Percentiles rank a stretch among this genome's conserved stretches.
These are phyloP conservation scores for Telfairia occidentalis DNA, from an alignment of 331 rosid species.

Conservation along the genomic window DNA sequence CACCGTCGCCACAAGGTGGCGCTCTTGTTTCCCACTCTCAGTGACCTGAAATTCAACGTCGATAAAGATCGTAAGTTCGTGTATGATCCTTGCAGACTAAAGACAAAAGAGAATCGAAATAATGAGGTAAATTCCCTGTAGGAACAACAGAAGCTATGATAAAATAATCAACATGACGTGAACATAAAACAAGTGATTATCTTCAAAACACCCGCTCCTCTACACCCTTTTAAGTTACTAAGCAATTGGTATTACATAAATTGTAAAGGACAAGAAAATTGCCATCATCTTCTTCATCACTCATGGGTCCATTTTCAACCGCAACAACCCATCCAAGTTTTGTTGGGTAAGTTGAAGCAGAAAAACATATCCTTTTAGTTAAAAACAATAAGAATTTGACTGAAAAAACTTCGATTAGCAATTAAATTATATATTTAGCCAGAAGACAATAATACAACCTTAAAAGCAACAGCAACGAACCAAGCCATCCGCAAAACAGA, in stretches of 20 bases:
- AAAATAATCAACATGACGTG: neutral
- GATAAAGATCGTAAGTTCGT: neutral
- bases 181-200: neutral
- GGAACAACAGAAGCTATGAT: neutral
- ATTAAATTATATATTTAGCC: neutral
- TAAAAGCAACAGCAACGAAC: neutral
- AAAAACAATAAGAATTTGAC: neutral
- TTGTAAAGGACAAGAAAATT: no score
- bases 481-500: neutral
- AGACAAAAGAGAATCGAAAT: neutral
- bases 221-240: neutral
- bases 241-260: no score
- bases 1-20: constrained; percentile 79
- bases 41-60: constrained; percentile 47
- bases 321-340: neutral
- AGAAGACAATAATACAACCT: neutral
- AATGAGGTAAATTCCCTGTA: neutral
- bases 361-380: neutral
- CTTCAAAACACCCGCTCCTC: neutral
- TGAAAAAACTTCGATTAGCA: neutral
- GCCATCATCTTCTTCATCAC: neutral
- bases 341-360: neutral
- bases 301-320: neutral
- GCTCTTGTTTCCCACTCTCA: constrained; percentile 90
- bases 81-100: neutral